Evolutionary conservation across 768 basidiomycete species (phyloP).

Genomic region (Boletus pseudopeckii): DNA sequence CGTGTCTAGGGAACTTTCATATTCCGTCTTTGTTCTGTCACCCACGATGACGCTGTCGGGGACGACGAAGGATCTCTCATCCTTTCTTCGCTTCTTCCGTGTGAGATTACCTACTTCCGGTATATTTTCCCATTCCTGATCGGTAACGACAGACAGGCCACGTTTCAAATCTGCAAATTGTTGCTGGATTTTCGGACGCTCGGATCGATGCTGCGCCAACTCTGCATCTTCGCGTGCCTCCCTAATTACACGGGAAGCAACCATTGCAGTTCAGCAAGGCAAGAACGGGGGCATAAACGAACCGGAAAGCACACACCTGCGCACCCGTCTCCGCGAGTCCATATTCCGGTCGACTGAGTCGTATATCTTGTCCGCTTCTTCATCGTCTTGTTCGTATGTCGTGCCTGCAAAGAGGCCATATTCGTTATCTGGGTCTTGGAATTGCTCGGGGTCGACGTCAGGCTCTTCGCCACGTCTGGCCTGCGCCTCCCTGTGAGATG

Average conservation of each 20-base stretch:
- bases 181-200: conserved; percentile 91
- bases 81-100: conserved; percentile 81
- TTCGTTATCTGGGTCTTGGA: conserved; percentile 97
- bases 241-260: conserved; percentile 32
- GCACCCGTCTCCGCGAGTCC: conserved; percentile 77
- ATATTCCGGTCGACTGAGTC: conserved; percentile 88
- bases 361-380: conserved; percentile 95
- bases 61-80: conserved; percentile 84
- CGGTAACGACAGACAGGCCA: conserved; percentile 79
- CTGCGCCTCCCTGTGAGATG: conserved; percentile 70
- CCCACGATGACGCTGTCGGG: conserved; percentile 93
- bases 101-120: conserved; percentile 97
- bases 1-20: conserved; percentile 73
- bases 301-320: conserved; percentile 63
- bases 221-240: conserved; percentile 76
- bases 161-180: conserved; percentile 96
- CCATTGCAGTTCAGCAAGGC: background rate
- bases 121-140: conserved; percentile 90
- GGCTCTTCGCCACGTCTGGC: conserved; percentile 83
- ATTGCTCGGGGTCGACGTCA: conserved; percentile 86
- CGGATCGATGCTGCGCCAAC: conserved; percentile 72
- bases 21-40: conserved; percentile 68
- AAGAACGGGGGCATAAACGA: conserved; percentile 27
- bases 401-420: conserved; percentile 93
- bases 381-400: conserved; percentile 95